Percentiles rank a stretch among this genome's conserved stretches.
Conservation (phyloP, 257 asterid species). For the Solanum chaucha region DNA sequence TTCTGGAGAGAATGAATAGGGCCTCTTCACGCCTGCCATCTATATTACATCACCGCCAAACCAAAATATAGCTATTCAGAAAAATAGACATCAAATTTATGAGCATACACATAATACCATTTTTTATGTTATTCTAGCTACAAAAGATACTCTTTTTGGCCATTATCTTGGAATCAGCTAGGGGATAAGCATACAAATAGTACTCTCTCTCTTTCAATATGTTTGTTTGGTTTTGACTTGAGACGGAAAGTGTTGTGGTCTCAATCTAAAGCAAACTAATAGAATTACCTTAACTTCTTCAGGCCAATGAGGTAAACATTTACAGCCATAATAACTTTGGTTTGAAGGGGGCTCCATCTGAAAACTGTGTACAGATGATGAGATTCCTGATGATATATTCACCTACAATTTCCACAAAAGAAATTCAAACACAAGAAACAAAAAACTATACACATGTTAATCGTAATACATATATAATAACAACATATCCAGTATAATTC, state of each 20-base stretch:
- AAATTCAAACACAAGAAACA: background rate
- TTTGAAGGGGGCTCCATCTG: background rate
- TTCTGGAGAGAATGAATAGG: conserved; percentile 7
- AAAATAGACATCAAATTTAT: background rate
- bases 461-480: no score
- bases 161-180: background rate
- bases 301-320: conserved; percentile 24
- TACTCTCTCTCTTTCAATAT: no score
- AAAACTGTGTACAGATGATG: background rate
- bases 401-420: background rate
- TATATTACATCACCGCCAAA: background rate
- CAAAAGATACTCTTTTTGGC: no score
- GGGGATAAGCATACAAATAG: no score
- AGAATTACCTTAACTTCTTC: conserved; percentile 60
- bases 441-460: no score
- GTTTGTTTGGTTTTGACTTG: no score
- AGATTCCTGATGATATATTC: background rate
- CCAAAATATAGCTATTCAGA: background rate
- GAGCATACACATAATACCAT: no score
- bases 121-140: no score
- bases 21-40: conserved; percentile 30
- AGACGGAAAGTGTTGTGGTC: no score
- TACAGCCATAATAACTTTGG: background rate
- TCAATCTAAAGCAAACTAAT: background rate
- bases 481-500: background rate